Conservation (phyloP, 352 stramenopile species). For the Phytopythium sindhum region DNA sequence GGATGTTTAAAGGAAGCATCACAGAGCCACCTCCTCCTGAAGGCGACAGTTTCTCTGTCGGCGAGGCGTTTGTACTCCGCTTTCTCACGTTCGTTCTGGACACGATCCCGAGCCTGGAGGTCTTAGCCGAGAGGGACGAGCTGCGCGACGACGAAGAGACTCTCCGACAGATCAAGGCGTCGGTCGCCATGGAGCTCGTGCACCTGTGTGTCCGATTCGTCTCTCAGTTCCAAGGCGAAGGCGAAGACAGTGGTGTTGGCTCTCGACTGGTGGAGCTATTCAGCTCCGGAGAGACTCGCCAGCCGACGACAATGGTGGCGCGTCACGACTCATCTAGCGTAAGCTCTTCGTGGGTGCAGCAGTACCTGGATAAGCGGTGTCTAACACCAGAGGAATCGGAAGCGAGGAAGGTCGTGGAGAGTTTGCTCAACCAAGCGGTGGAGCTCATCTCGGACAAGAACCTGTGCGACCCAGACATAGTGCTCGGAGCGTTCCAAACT, state of each 20-base stretch:
- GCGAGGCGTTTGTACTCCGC: constrained; percentile 51
- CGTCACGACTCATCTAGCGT: not conserved
- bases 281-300: not conserved
- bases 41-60: not conserved
- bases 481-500: constrained; percentile 23
- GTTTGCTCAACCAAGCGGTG: constrained; percentile 46
- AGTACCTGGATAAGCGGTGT: constrained; percentile 49
- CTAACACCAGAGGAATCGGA: constrained; percentile 16
- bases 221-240: constrained; percentile 23
- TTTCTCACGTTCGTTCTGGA: constrained; percentile 65
- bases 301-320: not conserved
- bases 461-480: constrained; percentile 32
- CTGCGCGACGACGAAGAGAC: constrained; percentile 70
- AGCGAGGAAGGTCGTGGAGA: constrained; percentile 19
- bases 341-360: constrained; percentile 33
- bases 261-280: constrained; percentile 17
- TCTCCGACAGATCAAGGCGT: constrained; percentile 35
- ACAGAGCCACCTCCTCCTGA: not conserved
- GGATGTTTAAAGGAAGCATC: constrained; percentile 18
- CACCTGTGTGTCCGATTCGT: constrained; percentile 49
- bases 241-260: constrained; percentile 8
- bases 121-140: constrained; percentile 55
- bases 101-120: constrained; percentile 45
- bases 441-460: constrained; percentile 49
- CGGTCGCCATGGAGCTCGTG: constrained; percentile 49